Conservation (phyloP, 805 yeast species). For the Babjeviella inositovora region DNA sequence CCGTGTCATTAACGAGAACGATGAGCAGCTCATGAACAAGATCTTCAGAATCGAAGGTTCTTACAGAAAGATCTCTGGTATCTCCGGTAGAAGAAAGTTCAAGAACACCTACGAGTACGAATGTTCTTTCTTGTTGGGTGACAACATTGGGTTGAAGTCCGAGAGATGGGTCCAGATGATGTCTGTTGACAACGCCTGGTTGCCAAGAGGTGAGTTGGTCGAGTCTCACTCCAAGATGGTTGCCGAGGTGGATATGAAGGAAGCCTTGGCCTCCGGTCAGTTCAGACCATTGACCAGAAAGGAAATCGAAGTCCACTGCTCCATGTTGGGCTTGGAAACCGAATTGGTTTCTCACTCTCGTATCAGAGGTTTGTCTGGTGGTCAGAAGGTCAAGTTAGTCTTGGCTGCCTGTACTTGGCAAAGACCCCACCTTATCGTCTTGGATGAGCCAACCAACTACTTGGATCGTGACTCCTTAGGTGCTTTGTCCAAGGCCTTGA, state of each 20-base stretch:
- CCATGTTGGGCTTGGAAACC: constrained; percentile 95
- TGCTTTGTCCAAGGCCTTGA: constrained; percentile 97
- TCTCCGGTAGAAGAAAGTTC: constrained; percentile 97
- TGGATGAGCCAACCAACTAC: constrained; percentile 99
- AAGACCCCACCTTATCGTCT: constrained; percentile 98
- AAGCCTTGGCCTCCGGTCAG: constrained; percentile 99
- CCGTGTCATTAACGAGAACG: constrained; percentile 93
- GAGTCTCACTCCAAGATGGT: constrained; percentile 98
- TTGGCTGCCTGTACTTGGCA: constrained; percentile 99
- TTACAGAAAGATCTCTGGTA: constrained; percentile 91
- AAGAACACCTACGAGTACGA: constrained; percentile 99
- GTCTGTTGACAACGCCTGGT: constrained; percentile 99
- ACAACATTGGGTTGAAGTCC: constrained; percentile 95
- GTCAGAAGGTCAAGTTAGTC: constrained; percentile 99
- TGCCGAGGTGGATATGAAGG: constrained; percentile 99
- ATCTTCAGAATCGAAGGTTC: constrained; percentile 98
- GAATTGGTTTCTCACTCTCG: constrained; percentile 99
- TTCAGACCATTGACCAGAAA: constrained; percentile 99
- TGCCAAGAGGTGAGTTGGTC: constrained; percentile 96
- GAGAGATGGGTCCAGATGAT: constrained; percentile 99
- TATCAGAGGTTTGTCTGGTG: constrained; percentile 99
- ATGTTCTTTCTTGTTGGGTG: constrained; percentile 95
- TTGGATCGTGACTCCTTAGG: constrained; percentile 99
- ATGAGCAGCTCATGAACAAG: constrained; percentile 98
- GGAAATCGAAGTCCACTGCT: constrained; percentile 98